These are phyloP conservation scores for Phytophthora cactorum DNA, from an alignment of 352 stramenopile species.

Conservation along the genomic window DNA sequence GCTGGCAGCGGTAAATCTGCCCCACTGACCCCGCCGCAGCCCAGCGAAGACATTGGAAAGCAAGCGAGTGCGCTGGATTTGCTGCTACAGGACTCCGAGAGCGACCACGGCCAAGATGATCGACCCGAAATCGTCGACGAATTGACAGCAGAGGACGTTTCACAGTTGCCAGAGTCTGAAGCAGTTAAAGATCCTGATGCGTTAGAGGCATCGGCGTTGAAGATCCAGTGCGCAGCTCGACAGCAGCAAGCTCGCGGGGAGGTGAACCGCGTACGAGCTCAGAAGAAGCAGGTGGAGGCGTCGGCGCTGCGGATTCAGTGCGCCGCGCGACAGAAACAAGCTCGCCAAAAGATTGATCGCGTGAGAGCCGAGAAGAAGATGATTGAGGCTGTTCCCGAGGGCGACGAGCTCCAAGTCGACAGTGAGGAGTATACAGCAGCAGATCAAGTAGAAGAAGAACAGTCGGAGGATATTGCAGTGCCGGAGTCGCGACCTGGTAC, in stretches of 20 bases:
- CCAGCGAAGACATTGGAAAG: not conserved
- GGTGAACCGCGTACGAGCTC: conserved; percentile 9
- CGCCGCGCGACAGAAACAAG: conserved; percentile 53
- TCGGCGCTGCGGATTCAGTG: conserved; percentile 63
- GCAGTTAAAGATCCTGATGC: conserved; percentile 1
- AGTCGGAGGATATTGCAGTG: not conserved
- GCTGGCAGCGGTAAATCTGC: conserved; percentile 8
- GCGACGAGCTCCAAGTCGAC: conserved; percentile 5
- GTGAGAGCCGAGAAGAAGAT: conserved; percentile 27
- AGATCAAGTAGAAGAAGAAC: conserved; percentile 1
- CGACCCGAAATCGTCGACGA: conserved; percentile 10
- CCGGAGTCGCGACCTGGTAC: no score
- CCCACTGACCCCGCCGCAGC: conserved; percentile 12
- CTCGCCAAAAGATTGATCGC: conserved; percentile 42
- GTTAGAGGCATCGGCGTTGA: conserved; percentile 1
- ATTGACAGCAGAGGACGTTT: not conserved
- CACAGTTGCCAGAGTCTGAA: not conserved
- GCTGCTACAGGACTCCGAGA: conserved; percentile 23
- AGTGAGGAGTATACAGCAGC: not conserved
- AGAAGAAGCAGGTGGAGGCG: conserved; percentile 23
- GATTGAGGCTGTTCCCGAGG: not conserved
- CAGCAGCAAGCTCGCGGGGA: conserved; percentile 38
- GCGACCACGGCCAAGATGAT: conserved; percentile 1
- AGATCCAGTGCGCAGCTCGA: conserved; percentile 49
- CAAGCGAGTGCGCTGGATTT: conserved; percentile 26